These are phyloP conservation scores for Boletus semigastroideus DNA, from an alignment of 1,284 basidiomycete genomes.

Conservation along the genomic window DNA sequence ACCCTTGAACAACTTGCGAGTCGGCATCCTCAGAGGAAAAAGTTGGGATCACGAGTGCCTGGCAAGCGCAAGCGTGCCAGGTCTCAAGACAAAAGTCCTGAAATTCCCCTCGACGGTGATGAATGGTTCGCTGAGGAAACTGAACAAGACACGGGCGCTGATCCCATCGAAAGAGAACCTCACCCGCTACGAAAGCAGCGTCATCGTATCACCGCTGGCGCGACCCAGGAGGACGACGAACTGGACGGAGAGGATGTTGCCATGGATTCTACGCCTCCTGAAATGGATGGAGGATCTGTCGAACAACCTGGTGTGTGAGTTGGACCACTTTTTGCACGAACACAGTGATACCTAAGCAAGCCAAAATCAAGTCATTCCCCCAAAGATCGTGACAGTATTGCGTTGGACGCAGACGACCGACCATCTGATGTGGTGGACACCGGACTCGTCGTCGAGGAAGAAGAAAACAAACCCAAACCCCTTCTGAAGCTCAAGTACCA, in stretches of 20 bases:
- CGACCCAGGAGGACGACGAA: constrained; percentile 27
- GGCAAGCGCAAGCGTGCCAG: constrained; percentile 45
- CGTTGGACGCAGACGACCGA: constrained; percentile 1
- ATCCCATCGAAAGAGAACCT: constrained; percentile 7
- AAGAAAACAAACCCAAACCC: constrained; percentile 72
- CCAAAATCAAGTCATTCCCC: background rate
- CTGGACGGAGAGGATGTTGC: constrained; percentile 18
- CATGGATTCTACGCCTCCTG: constrained; percentile 13
- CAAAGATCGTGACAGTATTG: background rate
- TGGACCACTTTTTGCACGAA: background rate
- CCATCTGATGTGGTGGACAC: constrained; percentile 10
- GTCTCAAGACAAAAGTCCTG: constrained; percentile 36
- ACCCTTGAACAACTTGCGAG: background rate
- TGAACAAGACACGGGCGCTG: constrained; percentile 21
- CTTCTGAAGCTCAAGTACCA: constrained; percentile 61
- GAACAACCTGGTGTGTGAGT: constrained; percentile 9
- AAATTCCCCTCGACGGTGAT: constrained; percentile 29
- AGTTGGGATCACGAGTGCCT: constrained; percentile 14
- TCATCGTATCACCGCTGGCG: constrained; percentile 19
- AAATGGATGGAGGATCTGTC: background rate
- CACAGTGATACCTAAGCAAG: background rate
- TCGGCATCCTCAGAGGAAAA: constrained; percentile 23
- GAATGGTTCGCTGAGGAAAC: constrained; percentile 22
- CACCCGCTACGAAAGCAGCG: constrained; percentile 31
- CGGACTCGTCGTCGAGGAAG: constrained; percentile 42